A percentile compares a stretch with the other conserved stretches of the same genome.
phyloP scores from a whole-genome alignment of 2,329 filamentous ascomycete genomes.

The Monosporascus sp. region DNA sequence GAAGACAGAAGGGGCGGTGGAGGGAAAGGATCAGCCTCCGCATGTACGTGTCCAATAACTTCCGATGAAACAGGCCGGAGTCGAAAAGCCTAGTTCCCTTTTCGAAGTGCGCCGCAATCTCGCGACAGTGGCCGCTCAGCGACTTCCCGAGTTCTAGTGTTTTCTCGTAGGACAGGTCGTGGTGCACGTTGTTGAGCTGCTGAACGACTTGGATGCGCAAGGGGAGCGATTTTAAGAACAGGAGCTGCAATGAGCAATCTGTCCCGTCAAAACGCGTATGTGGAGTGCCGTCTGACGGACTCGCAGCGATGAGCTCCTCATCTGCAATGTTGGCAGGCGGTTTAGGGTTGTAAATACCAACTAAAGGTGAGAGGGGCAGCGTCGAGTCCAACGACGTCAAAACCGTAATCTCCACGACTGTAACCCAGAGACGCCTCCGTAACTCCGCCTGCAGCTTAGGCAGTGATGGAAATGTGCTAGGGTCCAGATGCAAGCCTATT shows the following conservation, averaged over 20 bases:
- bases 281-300: neutral
- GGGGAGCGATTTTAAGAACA: slow-evolving; percentile 14
- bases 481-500: slow-evolving; percentile 25
- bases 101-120: slow-evolving; percentile 14
- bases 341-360: slow-evolving; percentile 10
- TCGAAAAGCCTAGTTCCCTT: neutral
- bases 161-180: slow-evolving; percentile 9
- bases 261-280: slow-evolving; percentile 5
- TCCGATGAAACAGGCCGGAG: slow-evolving; percentile 14
- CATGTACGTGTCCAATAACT: slow-evolving; percentile 20
- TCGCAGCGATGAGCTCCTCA: slow-evolving; percentile 3
- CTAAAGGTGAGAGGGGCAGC: slow-evolving; percentile 11
- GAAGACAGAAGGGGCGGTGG: slow-evolving; percentile 17
- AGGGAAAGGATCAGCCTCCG: slow-evolving; percentile 18
- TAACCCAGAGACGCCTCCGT: slow-evolving; percentile 23
- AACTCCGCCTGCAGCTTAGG: slow-evolving; percentile 18
- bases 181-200: slow-evolving; percentile 12
- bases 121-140: slow-evolving; percentile 14
- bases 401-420: slow-evolving; percentile 20
- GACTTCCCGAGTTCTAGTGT: slow-evolving; percentile 8
- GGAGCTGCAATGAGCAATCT: slow-evolving; percentile 16
- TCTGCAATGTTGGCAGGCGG: slow-evolving; percentile 17
- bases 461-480: slow-evolving; percentile 11
- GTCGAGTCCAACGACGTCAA: slow-evolving; percentile 18
- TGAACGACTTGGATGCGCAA: slow-evolving; percentile 15